Evolutionary conservation across 345 rosid genomes (phyloP), one percentile per base, ranked within the genome.

Genomic region (Isatis tinctoria): DNA sequence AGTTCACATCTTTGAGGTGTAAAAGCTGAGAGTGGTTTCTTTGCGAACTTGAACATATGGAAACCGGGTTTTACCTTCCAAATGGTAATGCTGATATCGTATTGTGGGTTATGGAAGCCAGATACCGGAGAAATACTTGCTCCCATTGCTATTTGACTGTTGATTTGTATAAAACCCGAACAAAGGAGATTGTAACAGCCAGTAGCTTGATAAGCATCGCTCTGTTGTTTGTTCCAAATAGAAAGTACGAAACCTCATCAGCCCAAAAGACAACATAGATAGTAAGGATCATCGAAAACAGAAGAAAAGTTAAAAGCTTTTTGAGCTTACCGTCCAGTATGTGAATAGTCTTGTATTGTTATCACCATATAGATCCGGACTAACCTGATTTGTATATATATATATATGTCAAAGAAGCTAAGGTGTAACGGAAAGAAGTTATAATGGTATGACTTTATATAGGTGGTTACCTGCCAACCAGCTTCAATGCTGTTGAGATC

Each of bases 61-160:
- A n/a, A n/a, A n/a, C n/a, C n/a, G n/a, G n/a, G n/a, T n/a, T n/a
- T 79, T 81, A 86, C 93, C 90, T 88, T 88, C 93, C 94, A 88
- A 58, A 88, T 74, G 54, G 88, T 88, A 16, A 88, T 81, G 71
- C 85, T 85, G 67, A 88, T 88, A 48, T 88, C 91, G 48, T 87
- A 88, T 57, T 87, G 94, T 37, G 88, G 54, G 74, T 75, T 79
- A 69, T 78, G 83, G 30, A 59, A 81, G 58, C 68, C 82, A 41
- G 93, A 88, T 60, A 88, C 77, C 0, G 94, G 94, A 56, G 85
- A 85, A 67, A 88, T 87, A 83, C 87, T 88, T 1, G 94, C 94
- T 10, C 94, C 94, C 89, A 88, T 81, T 12, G 91, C 94, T 80
- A 88, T 85, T 82, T 85, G 88, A 67, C 82, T 87, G 82, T 87